Percentiles rank a stretch among this genome's conserved stretches.
Evolutionary conservation across 331 rosid species (phyloP).

Genomic region (Arachis monticola): DNA sequence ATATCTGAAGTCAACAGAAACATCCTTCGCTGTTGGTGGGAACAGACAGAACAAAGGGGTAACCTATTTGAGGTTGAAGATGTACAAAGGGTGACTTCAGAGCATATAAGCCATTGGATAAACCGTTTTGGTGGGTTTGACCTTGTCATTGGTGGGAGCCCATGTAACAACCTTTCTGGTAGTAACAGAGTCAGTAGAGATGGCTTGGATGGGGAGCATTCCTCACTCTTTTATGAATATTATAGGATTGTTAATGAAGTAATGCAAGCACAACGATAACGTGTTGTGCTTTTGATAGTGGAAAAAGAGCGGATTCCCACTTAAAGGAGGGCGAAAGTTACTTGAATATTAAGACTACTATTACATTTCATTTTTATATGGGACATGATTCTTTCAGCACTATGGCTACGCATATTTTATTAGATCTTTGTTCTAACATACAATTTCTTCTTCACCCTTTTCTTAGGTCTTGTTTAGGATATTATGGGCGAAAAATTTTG

Average conservation of each 20-base stretch:
- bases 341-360: too few species aligned
- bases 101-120: slow-evolving; percentile 50
- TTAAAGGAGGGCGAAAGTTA: background rate
- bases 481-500: too few species aligned
- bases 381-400: too few species aligned
- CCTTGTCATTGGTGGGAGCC: slow-evolving; percentile 81
- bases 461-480: too few species aligned
- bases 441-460: too few species aligned
- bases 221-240: slow-evolving; percentile 64
- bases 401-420: too few species aligned
- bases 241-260: slow-evolving; percentile 36
- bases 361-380: too few species aligned
- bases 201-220: slow-evolving; percentile 75
- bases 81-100: slow-evolving; percentile 51
- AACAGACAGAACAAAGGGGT: slow-evolving; percentile 74
- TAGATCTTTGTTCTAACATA: too few species aligned
- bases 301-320: background rate
- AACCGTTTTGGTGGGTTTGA: slow-evolving; percentile 67
- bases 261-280: slow-evolving; percentile 8
- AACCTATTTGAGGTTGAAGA: slow-evolving; percentile 61
- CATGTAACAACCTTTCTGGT: slow-evolving; percentile 80
- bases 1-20: slow-evolving; percentile 61
- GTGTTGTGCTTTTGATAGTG: background rate
- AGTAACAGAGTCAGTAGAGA: slow-evolving; percentile 70
- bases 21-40: slow-evolving; percentile 82